phyloP scores from a whole-genome alignment of 2,329 filamentous ascomycete species.

The Chaetomium sp. region DNA sequence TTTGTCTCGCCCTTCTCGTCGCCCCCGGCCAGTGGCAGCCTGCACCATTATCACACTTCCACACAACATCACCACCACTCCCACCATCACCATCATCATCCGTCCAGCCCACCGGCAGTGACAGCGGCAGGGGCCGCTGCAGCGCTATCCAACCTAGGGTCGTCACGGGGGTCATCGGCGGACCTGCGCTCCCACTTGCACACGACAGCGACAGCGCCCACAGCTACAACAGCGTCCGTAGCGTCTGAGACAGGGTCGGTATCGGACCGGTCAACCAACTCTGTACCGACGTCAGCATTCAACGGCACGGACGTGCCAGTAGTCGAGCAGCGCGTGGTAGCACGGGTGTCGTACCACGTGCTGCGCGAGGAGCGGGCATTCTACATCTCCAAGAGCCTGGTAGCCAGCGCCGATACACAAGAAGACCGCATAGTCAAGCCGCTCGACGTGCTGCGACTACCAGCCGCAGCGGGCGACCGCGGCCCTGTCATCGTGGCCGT shows the following conservation, averaged over 20 bases:
- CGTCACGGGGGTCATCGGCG: slow-evolving; percentile 35
- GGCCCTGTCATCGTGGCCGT: slow-evolving; percentile 70
- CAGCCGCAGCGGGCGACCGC: slow-evolving; percentile 61
- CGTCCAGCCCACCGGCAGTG: too few species aligned
- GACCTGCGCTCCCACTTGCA: slow-evolving; percentile 31
- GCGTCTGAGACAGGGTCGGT: slow-evolving; percentile 33
- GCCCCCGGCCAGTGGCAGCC: slow-evolving; percentile 34
- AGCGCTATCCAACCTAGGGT: slow-evolving; percentile 32
- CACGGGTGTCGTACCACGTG: slow-evolving; percentile 74
- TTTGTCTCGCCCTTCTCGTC: slow-evolving; percentile 44
- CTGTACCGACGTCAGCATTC: slow-evolving; percentile 24
- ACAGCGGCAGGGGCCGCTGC: slow-evolving; percentile 38
- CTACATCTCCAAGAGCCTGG: slow-evolving; percentile 70
- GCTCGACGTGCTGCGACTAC: slow-evolving; percentile 69
- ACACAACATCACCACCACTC: slow-evolving; percentile 27
- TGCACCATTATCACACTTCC: slow-evolving; percentile 28
- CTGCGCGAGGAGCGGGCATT: slow-evolving; percentile 82
- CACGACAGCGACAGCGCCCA: too few species aligned
- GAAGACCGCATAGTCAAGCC: slow-evolving; percentile 73
- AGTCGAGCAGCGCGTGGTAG: slow-evolving; percentile 63
- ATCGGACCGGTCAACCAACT: slow-evolving; percentile 34
- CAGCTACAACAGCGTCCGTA: too few species aligned
- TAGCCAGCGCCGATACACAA: slow-evolving; percentile 62
- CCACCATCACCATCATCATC: too few species aligned
- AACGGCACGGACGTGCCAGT: slow-evolving; percentile 45